These are phyloP conservation scores for Kernera saxatilis DNA, from an alignment of 345 rosid species.

Conservation along the genomic window DNA sequence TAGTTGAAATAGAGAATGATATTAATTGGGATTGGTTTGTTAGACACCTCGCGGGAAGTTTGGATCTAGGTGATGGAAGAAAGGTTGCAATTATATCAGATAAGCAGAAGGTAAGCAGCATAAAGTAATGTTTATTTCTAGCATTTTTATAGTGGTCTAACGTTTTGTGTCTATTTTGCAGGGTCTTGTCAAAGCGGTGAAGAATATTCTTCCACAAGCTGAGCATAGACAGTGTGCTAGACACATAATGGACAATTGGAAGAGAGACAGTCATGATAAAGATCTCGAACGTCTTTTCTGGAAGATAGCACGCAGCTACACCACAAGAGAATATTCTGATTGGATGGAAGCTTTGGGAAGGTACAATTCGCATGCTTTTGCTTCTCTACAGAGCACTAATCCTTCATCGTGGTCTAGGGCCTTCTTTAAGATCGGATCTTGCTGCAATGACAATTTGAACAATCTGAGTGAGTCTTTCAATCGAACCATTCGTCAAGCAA, in stretches of 20 bases:
- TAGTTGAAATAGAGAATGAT: too few species aligned
- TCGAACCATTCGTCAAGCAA: too few species aligned
- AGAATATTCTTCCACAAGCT: neutral
- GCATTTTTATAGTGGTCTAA: too few species aligned
- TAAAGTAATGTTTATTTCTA: too few species aligned
- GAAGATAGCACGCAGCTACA: neutral
- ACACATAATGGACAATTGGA: neutral
- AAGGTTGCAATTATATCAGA: neutral
- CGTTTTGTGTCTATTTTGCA: neutral
- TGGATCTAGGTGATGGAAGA: neutral
- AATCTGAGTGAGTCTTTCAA: too few species aligned
- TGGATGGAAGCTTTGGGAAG: neutral
- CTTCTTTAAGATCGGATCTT: too few species aligned
- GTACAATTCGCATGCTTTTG: neutral
- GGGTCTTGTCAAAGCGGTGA: neutral
- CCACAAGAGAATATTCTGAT: neutral
- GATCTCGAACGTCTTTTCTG: too few species aligned
- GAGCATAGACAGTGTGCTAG: neutral
- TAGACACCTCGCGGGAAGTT: too few species aligned
- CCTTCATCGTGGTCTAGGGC: neutral
- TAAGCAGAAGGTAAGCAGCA: too few species aligned
- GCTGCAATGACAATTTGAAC: too few species aligned
- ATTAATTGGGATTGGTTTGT: too few species aligned
- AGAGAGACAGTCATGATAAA: too few species aligned
- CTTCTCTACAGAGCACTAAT: neutral